These are phyloP conservation scores for Ballota nigra DNA, from an alignment of 257 asterid genomes.

Conservation along the genomic window DNA sequence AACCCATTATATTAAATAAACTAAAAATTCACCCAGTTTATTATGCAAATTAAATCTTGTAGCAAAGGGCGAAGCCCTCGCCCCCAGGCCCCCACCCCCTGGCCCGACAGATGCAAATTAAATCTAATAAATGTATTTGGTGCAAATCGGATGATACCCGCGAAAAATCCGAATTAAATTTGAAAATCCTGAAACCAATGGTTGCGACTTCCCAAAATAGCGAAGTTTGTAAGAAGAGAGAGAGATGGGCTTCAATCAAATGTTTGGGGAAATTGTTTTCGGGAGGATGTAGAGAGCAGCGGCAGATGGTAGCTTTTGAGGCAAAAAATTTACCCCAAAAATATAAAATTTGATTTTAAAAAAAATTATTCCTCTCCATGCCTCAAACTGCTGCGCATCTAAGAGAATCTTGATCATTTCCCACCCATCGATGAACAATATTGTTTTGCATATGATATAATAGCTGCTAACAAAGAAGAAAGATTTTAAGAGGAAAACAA, in stretches of 20 bases:
- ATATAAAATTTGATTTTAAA: not conserved
- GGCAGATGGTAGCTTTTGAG: constrained; percentile 38
- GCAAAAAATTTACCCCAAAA: constrained; percentile 24
- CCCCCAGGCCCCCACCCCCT: too few relatives aligned
- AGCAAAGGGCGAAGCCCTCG: too few relatives aligned
- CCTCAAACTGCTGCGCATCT: constrained; percentile 35
- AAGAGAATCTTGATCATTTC: constrained; percentile 28
- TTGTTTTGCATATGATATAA: constrained; percentile 26
- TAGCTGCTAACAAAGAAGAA: constrained; percentile 5
- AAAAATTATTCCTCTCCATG: constrained; percentile 34
- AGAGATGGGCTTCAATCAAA: not conserved
- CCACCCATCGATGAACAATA: constrained; percentile 33
- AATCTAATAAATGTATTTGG: not conserved
- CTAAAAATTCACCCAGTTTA: too few relatives aligned
- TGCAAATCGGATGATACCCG: not conserved
- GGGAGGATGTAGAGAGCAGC: constrained; percentile 39
- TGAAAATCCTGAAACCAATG: constrained; percentile 25
- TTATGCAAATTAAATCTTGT: too few relatives aligned
- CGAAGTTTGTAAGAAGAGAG: constrained; percentile 23
- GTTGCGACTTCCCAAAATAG: constrained; percentile 38
- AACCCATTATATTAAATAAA: too few relatives aligned
- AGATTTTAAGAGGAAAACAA: not conserved
- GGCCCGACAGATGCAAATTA: too few relatives aligned
- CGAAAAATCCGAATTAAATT: constrained; percentile 34
- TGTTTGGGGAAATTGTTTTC: constrained; percentile 15